These are phyloP conservation scores for Marchantia paleacea DNA, from an alignment of 225 moss, liverwort and hornwort species.

Conservation along the genomic window DNA sequence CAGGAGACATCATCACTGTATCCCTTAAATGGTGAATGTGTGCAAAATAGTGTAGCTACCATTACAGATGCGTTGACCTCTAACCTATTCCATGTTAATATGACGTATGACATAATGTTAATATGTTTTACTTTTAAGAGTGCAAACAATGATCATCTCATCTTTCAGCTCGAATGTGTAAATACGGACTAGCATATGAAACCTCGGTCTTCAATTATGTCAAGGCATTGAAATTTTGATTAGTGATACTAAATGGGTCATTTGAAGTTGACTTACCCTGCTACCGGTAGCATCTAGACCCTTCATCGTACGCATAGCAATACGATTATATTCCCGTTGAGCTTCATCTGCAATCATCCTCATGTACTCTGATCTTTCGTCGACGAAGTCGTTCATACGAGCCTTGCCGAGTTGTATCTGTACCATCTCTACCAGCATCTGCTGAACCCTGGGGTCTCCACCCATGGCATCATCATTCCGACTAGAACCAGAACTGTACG, in stretches of 20 bases:
- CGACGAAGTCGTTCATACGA: constrained; percentile 78
- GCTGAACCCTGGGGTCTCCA: constrained; percentile 72
- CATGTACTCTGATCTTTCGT: constrained; percentile 83
- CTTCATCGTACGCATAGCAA: constrained; percentile 78
- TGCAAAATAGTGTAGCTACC: not conserved
- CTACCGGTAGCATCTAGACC: constrained; percentile 73
- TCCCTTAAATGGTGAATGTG: not conserved
- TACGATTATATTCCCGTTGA: constrained; percentile 76
- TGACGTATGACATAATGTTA: no score
- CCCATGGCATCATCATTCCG: constrained; percentile 50
- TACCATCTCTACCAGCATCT: constrained; percentile 89
- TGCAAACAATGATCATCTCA: no score
- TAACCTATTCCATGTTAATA: no score
- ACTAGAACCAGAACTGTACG: constrained; percentile 37
- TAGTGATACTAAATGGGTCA: not conserved
- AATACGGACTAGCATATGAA: no score
- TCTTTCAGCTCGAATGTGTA: no score
- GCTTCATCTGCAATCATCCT: constrained; percentile 83
- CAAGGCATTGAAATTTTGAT: no score
- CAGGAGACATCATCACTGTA: not conserved
- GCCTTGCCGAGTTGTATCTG: constrained; percentile 86
- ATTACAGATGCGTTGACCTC: no score
- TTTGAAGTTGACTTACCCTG: constrained; percentile 42
- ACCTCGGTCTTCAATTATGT: no score
- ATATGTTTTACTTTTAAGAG: no score